Conservation (phyloP, 1,284 basidiomycete species). For the Tranzscheliella williamsii region DNA sequence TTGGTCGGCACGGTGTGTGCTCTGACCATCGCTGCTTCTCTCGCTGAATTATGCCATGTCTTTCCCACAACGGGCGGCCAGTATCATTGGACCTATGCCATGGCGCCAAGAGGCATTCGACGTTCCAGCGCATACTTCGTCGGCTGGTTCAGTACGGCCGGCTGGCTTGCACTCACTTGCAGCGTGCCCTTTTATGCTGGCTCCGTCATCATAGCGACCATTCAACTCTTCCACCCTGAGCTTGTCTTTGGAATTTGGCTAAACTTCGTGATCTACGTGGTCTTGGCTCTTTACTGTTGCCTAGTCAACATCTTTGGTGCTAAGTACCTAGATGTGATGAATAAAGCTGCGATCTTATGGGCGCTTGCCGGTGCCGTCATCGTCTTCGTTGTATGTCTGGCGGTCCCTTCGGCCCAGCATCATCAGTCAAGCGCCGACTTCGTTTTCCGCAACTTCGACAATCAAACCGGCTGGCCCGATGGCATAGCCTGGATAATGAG, state of each 20-base stretch:
- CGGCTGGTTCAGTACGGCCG: conserved; percentile 24
- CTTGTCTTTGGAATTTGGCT: conserved; percentile 6
- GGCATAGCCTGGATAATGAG: conserved; percentile 38
- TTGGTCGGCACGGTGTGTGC: conserved; percentile 26
- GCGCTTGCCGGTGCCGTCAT: conserved; percentile 12
- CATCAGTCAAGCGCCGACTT: conserved; percentile 17
- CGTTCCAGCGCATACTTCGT: conserved; percentile 16
- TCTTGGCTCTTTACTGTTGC: conserved; percentile 14
- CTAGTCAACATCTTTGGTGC: conserved; percentile 33
- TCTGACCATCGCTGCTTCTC: conserved; percentile 11
- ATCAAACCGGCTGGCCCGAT: conserved; percentile 34
- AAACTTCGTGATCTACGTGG: conserved; percentile 21
- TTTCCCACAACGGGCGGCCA: conserved; percentile 28
- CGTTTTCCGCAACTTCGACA: conserved; percentile 33
- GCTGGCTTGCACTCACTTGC: conserved; percentile 30
- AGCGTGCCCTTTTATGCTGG: conserved; percentile 26
- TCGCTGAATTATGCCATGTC: conserved; percentile 38
- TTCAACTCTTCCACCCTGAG: conserved; percentile 16
- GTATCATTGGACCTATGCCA: conserved; percentile 34
- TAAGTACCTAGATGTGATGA: conserved; percentile 18
- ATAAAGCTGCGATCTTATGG: conserved; percentile 19
- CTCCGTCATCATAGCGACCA: conserved; percentile 9
- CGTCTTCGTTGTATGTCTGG: conserved; percentile 27
- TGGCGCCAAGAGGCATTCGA: conserved; percentile 5
- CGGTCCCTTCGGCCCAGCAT: conserved; percentile 12